Evolutionary conservation across 495 filamentous ascomycete species (phyloP), one percentile per base, ranked within the genome.

Genomic region (Aspergillus nanangensis): DNA sequence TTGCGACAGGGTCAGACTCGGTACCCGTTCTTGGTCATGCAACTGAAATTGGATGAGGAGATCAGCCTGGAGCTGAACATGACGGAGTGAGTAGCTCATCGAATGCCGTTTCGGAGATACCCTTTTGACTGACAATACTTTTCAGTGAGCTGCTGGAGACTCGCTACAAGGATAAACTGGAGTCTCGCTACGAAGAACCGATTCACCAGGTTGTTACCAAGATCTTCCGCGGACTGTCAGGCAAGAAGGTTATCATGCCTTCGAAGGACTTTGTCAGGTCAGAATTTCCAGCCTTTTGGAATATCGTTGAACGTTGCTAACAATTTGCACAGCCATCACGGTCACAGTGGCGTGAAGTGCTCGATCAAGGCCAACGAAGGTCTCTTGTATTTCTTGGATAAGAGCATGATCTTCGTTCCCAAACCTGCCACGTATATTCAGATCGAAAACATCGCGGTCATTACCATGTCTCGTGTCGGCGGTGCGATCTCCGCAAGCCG

Each of bases 21-120:
- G 55, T 99, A 99, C 64, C 94, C 94, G 7, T 99, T 99, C 76
- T 72, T 97, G 47, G 93, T 99, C 27, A 99, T 99, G 94, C 94
- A 99, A 65, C 86, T 96, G 69, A 99, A 99, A 75, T 75, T 87
- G 45, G 94, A 99, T 49, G 94, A 99, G 60, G 94, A 99, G 66
- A 90, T 96, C 17, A 90, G 87, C 38, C 84, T 99, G 31, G 93
- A 96, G 56, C 75, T 99, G 29, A 99, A 99, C 65, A 88, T 99
- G 74, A 91, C 89, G n/a, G 90, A 95, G 61, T 88, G 77, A 57
- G 79, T 83, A 50, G 22, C 14, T 14, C 35, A 9, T 19, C 8
- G 29, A 9, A 24, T 1, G 20, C n/a, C 11, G 10, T 19, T 19
- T 37, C n/a, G 37, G 24, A 18, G 18, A 11, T 44, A n/a, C n/a